Evolutionary conservation across 1,284 basidiomycete species (phyloP).

Genomic region (Irpex rosettiformis): DNA sequence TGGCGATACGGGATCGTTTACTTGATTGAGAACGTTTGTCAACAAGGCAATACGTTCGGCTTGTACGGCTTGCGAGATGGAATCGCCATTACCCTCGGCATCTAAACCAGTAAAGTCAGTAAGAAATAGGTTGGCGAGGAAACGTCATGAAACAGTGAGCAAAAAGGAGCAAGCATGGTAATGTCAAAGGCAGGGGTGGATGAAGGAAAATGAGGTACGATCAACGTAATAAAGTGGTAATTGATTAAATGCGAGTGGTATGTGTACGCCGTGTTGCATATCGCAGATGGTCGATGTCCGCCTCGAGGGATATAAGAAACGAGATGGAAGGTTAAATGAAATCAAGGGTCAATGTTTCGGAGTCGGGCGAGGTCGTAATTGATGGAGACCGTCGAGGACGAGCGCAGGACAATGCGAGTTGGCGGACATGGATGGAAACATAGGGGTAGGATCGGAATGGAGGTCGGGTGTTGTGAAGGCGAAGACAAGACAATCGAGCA

Average conservation of each 20-base stretch:
- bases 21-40: conserved; percentile 59
- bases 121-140: neutral
- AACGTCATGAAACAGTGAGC: neutral
- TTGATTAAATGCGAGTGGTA: neutral
- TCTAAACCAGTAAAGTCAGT: conserved; percentile 37
- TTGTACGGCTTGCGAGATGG: conserved; percentile 75
- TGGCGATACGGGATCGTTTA: conserved; percentile 30
- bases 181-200: neutral
- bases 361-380: neutral
- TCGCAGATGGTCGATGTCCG: neutral
- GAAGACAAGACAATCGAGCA: conserved; percentile 8
- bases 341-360: neutral
- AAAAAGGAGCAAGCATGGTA: neutral
- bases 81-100: conserved; percentile 81
- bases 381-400: neutral
- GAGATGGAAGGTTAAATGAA: neutral
- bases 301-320: conserved; percentile 2
- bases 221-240: neutral
- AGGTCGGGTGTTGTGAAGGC: neutral
- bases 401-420: no score
- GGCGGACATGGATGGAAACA: no score
- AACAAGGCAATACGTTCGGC: conserved; percentile 77
- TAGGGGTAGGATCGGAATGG: neutral
- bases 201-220: neutral
- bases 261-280: neutral